Conservation (phyloP, 257 asterid genomes). For the Oldenlandia corymbosa region DNA sequence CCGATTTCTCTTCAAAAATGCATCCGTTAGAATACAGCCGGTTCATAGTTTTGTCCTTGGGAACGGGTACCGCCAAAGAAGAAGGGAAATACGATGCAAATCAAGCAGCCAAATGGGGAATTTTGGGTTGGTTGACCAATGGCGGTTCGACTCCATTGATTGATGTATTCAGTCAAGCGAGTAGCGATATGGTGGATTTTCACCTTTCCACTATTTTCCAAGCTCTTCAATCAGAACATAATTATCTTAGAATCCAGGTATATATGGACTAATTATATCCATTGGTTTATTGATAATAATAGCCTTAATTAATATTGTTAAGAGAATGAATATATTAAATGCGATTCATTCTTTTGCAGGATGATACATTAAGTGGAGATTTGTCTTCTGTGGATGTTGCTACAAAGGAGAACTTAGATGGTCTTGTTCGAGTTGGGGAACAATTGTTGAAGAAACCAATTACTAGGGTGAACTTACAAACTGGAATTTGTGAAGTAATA, state of each 20-base stretch:
- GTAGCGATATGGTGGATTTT: slow-evolving; percentile 45
- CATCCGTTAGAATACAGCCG: slow-evolving; percentile 32
- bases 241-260: slow-evolving; percentile 21
- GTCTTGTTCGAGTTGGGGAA: slow-evolving; percentile 30
- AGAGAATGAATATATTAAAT: too few species aligned
- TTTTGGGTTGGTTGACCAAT: slow-evolving; percentile 30
- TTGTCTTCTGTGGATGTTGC: slow-evolving; percentile 36
- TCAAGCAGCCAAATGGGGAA: slow-evolving; percentile 14
- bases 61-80: slow-evolving; percentile 5
- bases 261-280: too few species aligned
- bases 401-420: slow-evolving; percentile 31
- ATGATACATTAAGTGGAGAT: slow-evolving; percentile 32
- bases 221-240: slow-evolving; percentile 17
- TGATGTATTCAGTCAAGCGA: slow-evolving; percentile 33
- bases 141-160: slow-evolving; percentile 34
- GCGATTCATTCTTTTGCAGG: slow-evolving; percentile 13
- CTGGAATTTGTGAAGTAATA: slow-evolving; percentile 23
- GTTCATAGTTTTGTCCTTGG: slow-evolving; percentile 15
- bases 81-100: slow-evolving; percentile 10
- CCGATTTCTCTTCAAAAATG: slow-evolving; percentile 26
- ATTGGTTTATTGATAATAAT: not conserved
- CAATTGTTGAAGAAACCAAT: slow-evolving; percentile 33
- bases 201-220: slow-evolving; percentile 37
- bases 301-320: too few species aligned
- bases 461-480: slow-evolving; percentile 37